Base-by-base conservation (phyloP, 164 flowering plant species). In the Vitis labrusca region DNA sequence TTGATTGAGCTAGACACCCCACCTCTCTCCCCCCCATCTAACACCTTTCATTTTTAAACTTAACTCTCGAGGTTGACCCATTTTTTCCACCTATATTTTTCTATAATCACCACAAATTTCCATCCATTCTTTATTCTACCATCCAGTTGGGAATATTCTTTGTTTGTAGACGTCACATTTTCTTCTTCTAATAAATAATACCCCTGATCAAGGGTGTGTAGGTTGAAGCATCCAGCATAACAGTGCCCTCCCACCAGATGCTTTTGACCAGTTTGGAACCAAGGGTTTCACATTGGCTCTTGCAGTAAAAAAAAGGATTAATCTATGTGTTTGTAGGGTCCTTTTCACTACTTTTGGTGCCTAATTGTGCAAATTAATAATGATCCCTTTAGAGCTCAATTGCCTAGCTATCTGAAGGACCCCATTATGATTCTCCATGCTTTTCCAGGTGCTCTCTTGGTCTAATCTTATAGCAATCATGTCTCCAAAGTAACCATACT, bases 1-100 rank as follows among this genome's bases (percentile, higher is more conserved):
- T 37, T 37, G 44, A 37, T 50, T 51, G 57, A 68, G 23, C n/a
- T 49, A 13, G 71, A 68, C 71, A 48, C 37, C 10, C 50, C 48
- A 68, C 55, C 71, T 59, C 71, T 1, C 17, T 55, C 48, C 70
- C 53, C 48, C 70, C 53, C 48, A 59, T 68, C 64, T 59, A 59
- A 59, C 57, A 68, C 47, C 70, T 5, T 67, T 9, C 59, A 62
- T 5, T 67, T 44, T 48, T 50, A 49, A 19, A 13, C 71, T 67
- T 57, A 58, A n/a, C 32, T 58, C 32, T 44, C 51, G 48, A 47
- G 71, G 71, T 68, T 68, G 64, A 68, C 64, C 47, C 5, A 57
- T 10, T 0, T 13, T 50, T 17, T 10, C 50, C 15, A 55, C 9
- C 1, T 19, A n/a, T 17, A 6, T 53, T 50, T 13, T 50, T 0